A percentile compares a stretch with the other conserved stretches of the same genome.
These are phyloP conservation scores for Cladorrhinum samala DNA, from an alignment of 495 filamentous ascomycete species.

Conservation along the genomic window DNA sequence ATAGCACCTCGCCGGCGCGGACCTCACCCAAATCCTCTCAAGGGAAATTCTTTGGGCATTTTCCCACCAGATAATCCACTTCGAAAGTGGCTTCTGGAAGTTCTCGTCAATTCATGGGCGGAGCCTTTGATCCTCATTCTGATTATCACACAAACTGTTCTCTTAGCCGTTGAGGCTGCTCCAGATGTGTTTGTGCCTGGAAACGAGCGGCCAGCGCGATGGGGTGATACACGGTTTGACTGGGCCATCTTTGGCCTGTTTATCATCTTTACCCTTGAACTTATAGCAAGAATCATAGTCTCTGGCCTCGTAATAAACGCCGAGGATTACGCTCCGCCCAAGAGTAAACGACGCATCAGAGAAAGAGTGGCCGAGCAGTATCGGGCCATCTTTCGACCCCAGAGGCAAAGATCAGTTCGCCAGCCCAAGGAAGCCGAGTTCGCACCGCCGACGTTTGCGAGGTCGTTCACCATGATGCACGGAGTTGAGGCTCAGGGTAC, in stretches of 20 bases:
- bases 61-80: conserved; percentile 72
- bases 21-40: conserved; percentile 70
- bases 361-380: conserved; percentile 70
- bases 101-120: conserved; percentile 81
- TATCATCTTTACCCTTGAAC: conserved; percentile 83
- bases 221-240: conserved; percentile 66
- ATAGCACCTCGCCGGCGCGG: conserved; percentile 29
- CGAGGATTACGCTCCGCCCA: conserved; percentile 73
- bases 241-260: conserved; percentile 79
- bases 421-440: conserved; percentile 31
- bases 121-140: conserved; percentile 83
- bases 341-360: conserved; percentile 63
- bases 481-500: conserved; percentile 43
- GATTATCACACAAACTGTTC: conserved; percentile 80
- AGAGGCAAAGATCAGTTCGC: conserved; percentile 61
- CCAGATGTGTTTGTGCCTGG: conserved; percentile 56
- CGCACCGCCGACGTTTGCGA: conserved; percentile 65
- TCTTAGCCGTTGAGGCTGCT: conserved; percentile 77
- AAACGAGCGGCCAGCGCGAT: conserved; percentile 42
- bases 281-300: conserved; percentile 74
- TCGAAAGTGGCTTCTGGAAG: conserved; percentile 69
- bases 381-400: conserved; percentile 68
- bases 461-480: conserved; percentile 77
- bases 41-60: conserved; percentile 79
- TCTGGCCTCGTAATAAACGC: conserved; percentile 90